Evolutionary conservation across 352 stramenopile genomes (phyloP).

Genomic region (Phytopythium litorale): DNA sequence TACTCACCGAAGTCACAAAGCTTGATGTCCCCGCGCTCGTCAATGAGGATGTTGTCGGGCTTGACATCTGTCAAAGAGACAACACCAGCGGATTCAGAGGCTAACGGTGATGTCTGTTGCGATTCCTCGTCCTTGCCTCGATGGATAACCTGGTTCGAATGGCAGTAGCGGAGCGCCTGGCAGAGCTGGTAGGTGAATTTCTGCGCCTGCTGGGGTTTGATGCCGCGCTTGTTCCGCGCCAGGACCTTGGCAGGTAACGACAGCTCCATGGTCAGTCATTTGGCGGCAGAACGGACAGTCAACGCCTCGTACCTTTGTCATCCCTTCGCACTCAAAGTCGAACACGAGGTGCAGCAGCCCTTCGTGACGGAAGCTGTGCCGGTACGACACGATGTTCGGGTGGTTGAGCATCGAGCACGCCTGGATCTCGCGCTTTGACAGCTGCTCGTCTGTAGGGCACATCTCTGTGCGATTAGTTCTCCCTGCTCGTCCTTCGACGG

Average conservation of each 20-base stretch:
- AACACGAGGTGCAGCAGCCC: slow-evolving; percentile 76
- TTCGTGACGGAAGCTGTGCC: slow-evolving; percentile 76
- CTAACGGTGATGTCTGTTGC: no score
- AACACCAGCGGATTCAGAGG: neutral
- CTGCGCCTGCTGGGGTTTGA: slow-evolving; percentile 45
- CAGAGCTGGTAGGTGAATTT: slow-evolving; percentile 69
- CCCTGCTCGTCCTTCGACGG: no score
- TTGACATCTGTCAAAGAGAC: slow-evolving; percentile 55
- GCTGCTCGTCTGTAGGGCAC: slow-evolving; percentile 49
- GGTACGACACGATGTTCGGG: slow-evolving; percentile 77
- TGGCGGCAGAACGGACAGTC: neutral
- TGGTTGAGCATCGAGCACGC: slow-evolving; percentile 82
- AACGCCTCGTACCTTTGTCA: slow-evolving; percentile 50
- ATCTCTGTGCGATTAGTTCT: neutral
- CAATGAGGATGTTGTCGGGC: slow-evolving; percentile 78
- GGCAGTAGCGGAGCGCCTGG: slow-evolving; percentile 71
- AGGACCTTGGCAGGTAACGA: slow-evolving; percentile 31
- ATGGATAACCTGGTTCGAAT: slow-evolving; percentile 77
- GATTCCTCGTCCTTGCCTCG: slow-evolving; percentile 31
- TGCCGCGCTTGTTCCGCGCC: slow-evolving; percentile 49
- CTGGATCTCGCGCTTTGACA: slow-evolving; percentile 80
- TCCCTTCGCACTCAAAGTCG: slow-evolving; percentile 62
- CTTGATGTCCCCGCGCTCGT: slow-evolving; percentile 65
- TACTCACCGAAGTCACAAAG: slow-evolving; percentile 71
- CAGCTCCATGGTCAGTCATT: neutral